Conservation (phyloP, 345 rosid genomes). For the Gossypium australe region DNA sequence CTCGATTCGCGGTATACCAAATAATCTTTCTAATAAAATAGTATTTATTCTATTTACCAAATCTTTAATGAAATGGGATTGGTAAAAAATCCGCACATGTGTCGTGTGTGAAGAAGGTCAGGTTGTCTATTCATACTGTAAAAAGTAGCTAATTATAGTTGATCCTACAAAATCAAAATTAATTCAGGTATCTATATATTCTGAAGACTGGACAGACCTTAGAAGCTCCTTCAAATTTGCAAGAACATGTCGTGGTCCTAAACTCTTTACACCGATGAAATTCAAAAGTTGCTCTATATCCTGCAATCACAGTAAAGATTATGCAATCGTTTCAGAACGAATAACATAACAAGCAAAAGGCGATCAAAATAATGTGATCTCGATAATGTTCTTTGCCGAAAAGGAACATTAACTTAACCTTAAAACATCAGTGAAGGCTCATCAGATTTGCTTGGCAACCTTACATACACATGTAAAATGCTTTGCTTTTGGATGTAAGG, state of each 20-base stretch:
- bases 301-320: conserved; percentile 30
- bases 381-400: neutral
- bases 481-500: neutral
- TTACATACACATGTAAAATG: neutral
- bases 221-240: conserved; percentile 89
- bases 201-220: conserved; percentile 70
- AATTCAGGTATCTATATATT: conserved; percentile 41
- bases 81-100: conserved; percentile 31
- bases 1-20: fast-evolving
- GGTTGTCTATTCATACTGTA: no score
- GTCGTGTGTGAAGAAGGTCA: conserved; percentile 7
- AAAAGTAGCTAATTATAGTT: no score
- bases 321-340: neutral
- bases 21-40: no score
- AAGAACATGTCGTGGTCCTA: conserved; percentile 88
- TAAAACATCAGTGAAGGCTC: no score
- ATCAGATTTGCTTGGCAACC: neutral
- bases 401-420: no score
- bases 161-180: no score
- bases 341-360: neutral
- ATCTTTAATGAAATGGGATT: conserved; percentile 18
- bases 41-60: no score
- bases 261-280: conserved; percentile 69
- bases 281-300: conserved; percentile 88
- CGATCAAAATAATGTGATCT: neutral